Evolutionary conservation across 73 alveolate genomes (phyloP).

Genomic region (Paramecium sexaurelia): DNA sequence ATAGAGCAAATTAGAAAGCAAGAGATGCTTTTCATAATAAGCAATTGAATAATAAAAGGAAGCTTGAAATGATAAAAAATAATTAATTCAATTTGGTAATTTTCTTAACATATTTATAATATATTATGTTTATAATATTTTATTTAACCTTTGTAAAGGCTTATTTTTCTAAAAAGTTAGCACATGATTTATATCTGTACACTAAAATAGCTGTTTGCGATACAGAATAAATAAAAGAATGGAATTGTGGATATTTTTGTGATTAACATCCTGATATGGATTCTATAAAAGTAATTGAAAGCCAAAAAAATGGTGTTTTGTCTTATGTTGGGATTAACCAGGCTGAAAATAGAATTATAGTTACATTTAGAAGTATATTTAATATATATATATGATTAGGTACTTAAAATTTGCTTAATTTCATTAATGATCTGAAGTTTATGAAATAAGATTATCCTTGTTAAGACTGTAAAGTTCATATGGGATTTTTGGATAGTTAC

Average conservation of each 20-base stretch:
- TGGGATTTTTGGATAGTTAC: constrained; percentile 17
- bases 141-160: not conserved
- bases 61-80: no score
- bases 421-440: not conserved
- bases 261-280: constrained; percentile 14
- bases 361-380: not conserved
- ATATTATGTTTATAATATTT: not conserved
- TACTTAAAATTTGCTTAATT: not conserved
- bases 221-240: not conserved
- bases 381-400: not conserved
- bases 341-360: constrained; percentile 12
- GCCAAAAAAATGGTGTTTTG: not conserved
- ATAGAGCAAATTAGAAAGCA: no score
- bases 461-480: constrained; percentile 36
- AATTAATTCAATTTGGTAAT: no score
- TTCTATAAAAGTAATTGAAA: not conserved
- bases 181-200: constrained; percentile 39
- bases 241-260: constrained; percentile 61
- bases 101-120: no score
- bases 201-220: not conserved
- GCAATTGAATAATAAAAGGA: no score
- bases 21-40: no score
- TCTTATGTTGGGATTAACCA: no score
- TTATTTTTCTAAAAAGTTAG: not conserved
- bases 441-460: not conserved